Percentiles rank a stretch among this genome's conserved stretches.
Conservation (phyloP, 208 protist species). For the Naegleria gruberi region DNA sequence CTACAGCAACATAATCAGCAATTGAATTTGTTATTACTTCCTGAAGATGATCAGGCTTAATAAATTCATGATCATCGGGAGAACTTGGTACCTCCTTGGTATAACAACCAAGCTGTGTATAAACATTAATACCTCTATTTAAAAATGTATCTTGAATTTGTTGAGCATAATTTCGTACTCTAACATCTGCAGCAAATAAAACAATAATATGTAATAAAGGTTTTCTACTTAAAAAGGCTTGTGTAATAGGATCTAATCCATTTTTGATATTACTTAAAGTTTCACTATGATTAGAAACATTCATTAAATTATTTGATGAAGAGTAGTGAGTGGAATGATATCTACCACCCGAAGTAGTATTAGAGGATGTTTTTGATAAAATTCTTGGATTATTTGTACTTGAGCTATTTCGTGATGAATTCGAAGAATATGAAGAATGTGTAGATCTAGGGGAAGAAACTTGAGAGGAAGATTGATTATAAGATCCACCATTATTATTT, state of each 20-base stretch:
- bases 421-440: too few relatives aligned
- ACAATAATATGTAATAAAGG: conserved; percentile 14
- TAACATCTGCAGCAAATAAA: neutral
- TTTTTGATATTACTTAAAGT: neutral
- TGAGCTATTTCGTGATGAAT: neutral
- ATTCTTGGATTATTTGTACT: neutral
- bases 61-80: neutral
- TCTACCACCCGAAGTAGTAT: neutral
- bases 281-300: neutral
- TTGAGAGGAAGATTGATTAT: neutral
- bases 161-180: conserved; percentile 13
- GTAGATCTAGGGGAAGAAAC: neutral
- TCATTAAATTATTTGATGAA: neutral
- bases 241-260: neutral
- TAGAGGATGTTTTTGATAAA: neutral
- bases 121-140: neutral
- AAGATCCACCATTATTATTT: neutral
- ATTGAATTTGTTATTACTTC: conserved; percentile 1
- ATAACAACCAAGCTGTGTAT: neutral
- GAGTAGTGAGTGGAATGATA: neutral
- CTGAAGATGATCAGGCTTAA: neutral
- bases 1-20: conserved; percentile 4
- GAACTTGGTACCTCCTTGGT: neutral
- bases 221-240: neutral
- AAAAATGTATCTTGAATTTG: neutral